Conservation (phyloP, 208 protist species). For the Trypanosoma rangeli region DNA sequence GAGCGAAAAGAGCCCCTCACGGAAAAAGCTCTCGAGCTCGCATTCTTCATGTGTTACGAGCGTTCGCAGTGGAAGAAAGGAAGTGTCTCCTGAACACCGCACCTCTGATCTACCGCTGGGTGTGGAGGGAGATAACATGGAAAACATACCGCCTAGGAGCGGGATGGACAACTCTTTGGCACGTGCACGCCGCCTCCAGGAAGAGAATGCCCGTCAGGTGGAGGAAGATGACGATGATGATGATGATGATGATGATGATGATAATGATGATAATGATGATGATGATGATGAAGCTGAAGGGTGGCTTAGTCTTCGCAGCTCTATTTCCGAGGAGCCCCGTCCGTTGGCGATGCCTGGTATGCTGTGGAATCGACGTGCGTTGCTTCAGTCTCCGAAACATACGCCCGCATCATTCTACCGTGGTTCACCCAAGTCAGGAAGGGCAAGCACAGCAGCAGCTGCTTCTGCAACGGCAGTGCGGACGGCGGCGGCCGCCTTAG, state of each 20-base stretch:
- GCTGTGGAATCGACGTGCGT: conserved; percentile 5
- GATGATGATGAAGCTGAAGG: conserved; percentile 34
- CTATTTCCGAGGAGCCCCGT: background rate
- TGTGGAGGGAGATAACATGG: conserved; percentile 18
- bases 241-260: background rate
- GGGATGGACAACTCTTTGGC: conserved; percentile 6
- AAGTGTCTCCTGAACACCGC: background rate
- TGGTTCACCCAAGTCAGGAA: background rate
- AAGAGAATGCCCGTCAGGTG: background rate
- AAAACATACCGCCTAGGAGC: background rate
- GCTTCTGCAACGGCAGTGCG: background rate
- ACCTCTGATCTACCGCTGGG: conserved; percentile 7
- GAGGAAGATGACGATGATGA: background rate
- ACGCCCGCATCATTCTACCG: background rate
- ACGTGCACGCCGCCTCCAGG: background rate
- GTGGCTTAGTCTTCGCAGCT: conserved; percentile 42
- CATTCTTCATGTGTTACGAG: background rate
- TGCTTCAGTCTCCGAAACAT: background rate
- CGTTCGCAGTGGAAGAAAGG: background rate
- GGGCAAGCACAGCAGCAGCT: background rate
- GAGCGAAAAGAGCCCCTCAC: background rate
- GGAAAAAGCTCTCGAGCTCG: background rate
- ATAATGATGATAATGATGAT: conserved; percentile 4
- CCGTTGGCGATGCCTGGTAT: conserved; percentile 27
- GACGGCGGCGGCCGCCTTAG: no score